Conservation (phyloP, 2,329 filamentous ascomycete genomes). For the Sphaerulina populicola region DNA sequence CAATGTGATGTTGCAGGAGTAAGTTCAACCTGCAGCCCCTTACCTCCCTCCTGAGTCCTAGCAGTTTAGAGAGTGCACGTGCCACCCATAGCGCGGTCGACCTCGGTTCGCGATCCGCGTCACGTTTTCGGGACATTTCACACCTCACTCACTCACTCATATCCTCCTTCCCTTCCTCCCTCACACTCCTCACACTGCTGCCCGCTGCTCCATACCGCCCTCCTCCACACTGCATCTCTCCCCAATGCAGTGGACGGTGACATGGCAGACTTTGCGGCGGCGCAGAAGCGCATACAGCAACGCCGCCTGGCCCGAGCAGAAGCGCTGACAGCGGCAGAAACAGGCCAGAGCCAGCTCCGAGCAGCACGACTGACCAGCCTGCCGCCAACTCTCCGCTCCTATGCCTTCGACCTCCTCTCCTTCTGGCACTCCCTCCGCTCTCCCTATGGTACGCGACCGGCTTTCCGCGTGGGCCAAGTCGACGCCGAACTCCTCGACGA, state of each 20-base stretch:
- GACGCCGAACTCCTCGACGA: constrained; percentile 93
- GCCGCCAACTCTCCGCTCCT: constrained; percentile 46
- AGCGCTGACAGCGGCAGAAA: constrained; percentile 43
- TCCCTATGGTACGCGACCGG: constrained; percentile 69
- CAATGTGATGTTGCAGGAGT: not conserved
- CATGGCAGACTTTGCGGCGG: constrained; percentile 67
- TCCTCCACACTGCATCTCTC: not conserved
- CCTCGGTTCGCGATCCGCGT: not conserved
- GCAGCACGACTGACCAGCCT: constrained; percentile 38
- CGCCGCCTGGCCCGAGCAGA: constrained; percentile 66
- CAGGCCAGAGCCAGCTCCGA: constrained; percentile 36
- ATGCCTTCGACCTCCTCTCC: constrained; percentile 20
- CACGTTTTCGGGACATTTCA: not conserved
- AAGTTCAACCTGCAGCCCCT: not conserved
- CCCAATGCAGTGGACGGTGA: not conserved
- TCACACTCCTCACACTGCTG: too few relatives aligned
- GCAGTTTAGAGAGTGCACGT: not conserved
- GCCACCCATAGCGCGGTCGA: not conserved
- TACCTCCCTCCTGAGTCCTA: not conserved
- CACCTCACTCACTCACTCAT: not conserved
- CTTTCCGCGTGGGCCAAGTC: constrained; percentile 89
- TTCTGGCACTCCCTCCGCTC: constrained; percentile 63
- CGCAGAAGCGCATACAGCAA: constrained; percentile 76
- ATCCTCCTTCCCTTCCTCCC: too few relatives aligned
- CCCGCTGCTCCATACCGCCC: too few relatives aligned